phyloP scores from a whole-genome alignment of 140 eudicot species.

The Flaveria floridana region DNA sequence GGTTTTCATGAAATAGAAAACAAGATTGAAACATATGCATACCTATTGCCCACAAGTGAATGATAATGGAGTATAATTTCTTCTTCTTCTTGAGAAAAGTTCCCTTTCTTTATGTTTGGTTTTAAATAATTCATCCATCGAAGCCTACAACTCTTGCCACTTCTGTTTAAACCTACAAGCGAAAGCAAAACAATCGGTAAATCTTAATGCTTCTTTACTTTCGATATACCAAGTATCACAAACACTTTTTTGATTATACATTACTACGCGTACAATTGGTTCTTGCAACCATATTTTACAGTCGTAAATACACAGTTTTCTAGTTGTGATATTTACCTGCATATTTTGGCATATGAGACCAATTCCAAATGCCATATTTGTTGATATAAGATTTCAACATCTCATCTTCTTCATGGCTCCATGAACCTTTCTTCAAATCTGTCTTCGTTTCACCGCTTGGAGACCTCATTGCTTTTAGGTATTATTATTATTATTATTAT shows the following conservation, averaged over 20 bases:
- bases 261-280: no score
- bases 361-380: constrained; percentile 40
- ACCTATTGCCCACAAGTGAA: constrained; percentile 31
- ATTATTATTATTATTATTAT: not conserved
- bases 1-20: not conserved
- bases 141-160: constrained; percentile 76
- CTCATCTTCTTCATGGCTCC: constrained; percentile 39
- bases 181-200: not conserved
- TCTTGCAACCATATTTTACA: not conserved
- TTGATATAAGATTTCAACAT: constrained; percentile 31
- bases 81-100: constrained; percentile 69
- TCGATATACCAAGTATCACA: not conserved
- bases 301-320: not conserved
- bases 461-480: constrained; percentile 3
- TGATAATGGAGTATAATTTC: constrained; percentile 49
- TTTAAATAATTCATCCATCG: constrained; percentile 72
- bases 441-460: constrained; percentile 5
- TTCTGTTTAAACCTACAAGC: constrained; percentile 38
- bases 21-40: not conserved
- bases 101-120: constrained; percentile 71
- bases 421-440: constrained; percentile 34
- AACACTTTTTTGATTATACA: not conserved
- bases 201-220: not conserved
- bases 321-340: constrained; percentile 26
- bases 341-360: constrained; percentile 42